Evolutionary conservation across 2,329 filamentous ascomycete genomes (phyloP).

Genomic region (Trichophaea hybrida): DNA sequence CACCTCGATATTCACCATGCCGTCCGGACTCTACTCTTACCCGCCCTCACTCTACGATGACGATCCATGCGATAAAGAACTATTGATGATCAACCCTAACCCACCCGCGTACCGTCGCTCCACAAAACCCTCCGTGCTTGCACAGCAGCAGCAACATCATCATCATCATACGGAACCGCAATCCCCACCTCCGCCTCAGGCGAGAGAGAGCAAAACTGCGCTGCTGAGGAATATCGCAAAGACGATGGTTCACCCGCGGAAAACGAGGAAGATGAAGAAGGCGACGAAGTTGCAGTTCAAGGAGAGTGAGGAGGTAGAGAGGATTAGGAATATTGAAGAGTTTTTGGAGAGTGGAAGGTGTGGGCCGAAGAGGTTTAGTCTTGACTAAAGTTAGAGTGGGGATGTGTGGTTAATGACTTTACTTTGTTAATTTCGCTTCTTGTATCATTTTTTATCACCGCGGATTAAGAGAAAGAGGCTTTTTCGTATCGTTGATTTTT

Average conservation of each 20-base stretch:
- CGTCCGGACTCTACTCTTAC: no score
- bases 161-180: not conserved
- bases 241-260: slow-evolving; percentile 14
- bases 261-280: slow-evolving; percentile 13
- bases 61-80: no score
- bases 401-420: not conserved
- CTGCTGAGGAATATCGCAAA: slow-evolving; percentile 4
- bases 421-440: not conserved
- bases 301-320: slow-evolving; percentile 7
- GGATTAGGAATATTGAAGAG: slow-evolving; percentile 16
- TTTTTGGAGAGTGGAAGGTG: slow-evolving; percentile 16
- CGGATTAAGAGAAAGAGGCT: no score
- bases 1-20: no score
- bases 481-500: no score
- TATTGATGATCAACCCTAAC: not conserved
- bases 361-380: not conserved
- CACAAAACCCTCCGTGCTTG: not conserved
- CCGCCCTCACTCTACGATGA: no score
- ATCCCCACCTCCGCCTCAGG: not conserved
- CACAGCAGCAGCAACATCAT: not conserved
- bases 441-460: no score
- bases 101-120: not conserved
- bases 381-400: not conserved
- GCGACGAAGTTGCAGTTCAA: slow-evolving; percentile 8
- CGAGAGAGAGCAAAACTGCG: not conserved